phyloP scores from a whole-genome alignment of 768 basidiomycete species.

The Tricholoma matsutake region DNA sequence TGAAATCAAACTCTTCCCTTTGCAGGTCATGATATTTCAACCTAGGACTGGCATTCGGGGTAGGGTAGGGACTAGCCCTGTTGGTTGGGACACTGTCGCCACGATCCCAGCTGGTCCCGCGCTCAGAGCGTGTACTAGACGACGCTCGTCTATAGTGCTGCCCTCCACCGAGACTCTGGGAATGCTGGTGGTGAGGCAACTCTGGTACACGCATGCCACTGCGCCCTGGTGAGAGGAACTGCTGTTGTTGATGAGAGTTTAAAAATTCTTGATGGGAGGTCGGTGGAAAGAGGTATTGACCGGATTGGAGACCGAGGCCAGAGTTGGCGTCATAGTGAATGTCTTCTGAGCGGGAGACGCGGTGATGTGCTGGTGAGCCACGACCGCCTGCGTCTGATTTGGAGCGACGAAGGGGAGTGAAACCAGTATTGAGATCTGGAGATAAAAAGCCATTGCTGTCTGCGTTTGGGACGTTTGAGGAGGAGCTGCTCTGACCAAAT shows the following conservation, averaged over 20 bases:
- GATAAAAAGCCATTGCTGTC: constrained; percentile 21
- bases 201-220: constrained; percentile 9
- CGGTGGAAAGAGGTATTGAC: constrained; percentile 16
- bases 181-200: constrained; percentile 10
- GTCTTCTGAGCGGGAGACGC: constrained; percentile 46
- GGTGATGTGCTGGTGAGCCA: constrained; percentile 17
- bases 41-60: constrained; percentile 63
- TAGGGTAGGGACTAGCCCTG: constrained; percentile 58
- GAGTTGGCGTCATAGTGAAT: constrained; percentile 19
- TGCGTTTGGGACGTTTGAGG: constrained; percentile 4
- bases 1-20: constrained; percentile 25
- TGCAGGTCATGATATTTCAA: constrained; percentile 49
- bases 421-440: constrained; percentile 20
- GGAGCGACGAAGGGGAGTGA: constrained; percentile 21
- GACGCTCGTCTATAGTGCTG: constrained; percentile 40
- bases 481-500: constrained; percentile 22
- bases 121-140: constrained; percentile 38
- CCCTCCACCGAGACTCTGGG: constrained; percentile 7
- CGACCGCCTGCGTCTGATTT: constrained; percentile 24
- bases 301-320: neutral
- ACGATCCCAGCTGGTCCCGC: constrained; percentile 29
- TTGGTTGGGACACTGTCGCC: constrained; percentile 8
- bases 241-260: constrained; percentile 22
- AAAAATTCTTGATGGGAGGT: constrained; percentile 20
- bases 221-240: constrained; percentile 16